Evolutionary conservation across 2,329 filamentous ascomycete genomes (phyloP).

Genomic region (Seiridium cupressi): DNA sequence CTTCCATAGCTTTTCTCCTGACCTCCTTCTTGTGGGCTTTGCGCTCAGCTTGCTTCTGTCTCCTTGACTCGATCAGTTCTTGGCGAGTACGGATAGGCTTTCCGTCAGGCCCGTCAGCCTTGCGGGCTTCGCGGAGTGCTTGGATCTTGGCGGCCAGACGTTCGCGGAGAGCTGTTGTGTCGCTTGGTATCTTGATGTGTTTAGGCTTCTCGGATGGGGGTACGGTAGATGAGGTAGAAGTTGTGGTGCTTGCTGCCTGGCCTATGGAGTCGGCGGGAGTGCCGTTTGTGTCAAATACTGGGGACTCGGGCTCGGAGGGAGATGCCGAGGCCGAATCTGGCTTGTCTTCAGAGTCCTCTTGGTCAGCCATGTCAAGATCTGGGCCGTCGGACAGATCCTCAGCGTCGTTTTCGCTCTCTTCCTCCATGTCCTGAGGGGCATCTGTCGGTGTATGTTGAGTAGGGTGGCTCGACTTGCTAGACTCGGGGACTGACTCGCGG

Average conservation of each 20-base stretch:
- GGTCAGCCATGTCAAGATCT: slow-evolving; percentile 44
- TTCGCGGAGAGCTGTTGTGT: slow-evolving; percentile 72
- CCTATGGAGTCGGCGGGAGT: slow-evolving; percentile 37
- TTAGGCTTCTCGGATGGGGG: slow-evolving; percentile 61
- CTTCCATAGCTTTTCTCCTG: slow-evolving; percentile 72
- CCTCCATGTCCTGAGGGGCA: slow-evolving; percentile 10
- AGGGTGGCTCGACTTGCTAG: neutral
- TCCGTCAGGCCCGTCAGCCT: slow-evolving; percentile 81
- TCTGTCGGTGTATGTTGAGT: slow-evolving; percentile 10
- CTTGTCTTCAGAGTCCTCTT: slow-evolving; percentile 40
- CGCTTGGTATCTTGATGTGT: slow-evolving; percentile 64
- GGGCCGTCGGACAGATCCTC: slow-evolving; percentile 31
- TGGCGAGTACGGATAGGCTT: slow-evolving; percentile 81
- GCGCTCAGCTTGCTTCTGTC: slow-evolving; percentile 82
- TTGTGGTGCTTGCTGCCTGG: slow-evolving; percentile 57
- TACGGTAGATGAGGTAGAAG: slow-evolving; percentile 67
- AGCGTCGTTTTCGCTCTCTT: slow-evolving; percentile 9
- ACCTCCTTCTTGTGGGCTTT: slow-evolving; percentile 88
- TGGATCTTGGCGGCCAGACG: slow-evolving; percentile 83
- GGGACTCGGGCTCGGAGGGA: slow-evolving; percentile 55
- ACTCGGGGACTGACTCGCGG: slow-evolving; percentile 23
- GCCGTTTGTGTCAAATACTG: slow-evolving; percentile 56
- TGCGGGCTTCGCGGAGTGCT: slow-evolving; percentile 78
- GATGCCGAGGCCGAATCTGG: slow-evolving; percentile 28
- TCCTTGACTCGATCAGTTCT: slow-evolving; percentile 85